Base-by-base conservation (phyloP, 2,329 filamentous ascomycete genomes). In the Neoascochyta sp. region DNA sequence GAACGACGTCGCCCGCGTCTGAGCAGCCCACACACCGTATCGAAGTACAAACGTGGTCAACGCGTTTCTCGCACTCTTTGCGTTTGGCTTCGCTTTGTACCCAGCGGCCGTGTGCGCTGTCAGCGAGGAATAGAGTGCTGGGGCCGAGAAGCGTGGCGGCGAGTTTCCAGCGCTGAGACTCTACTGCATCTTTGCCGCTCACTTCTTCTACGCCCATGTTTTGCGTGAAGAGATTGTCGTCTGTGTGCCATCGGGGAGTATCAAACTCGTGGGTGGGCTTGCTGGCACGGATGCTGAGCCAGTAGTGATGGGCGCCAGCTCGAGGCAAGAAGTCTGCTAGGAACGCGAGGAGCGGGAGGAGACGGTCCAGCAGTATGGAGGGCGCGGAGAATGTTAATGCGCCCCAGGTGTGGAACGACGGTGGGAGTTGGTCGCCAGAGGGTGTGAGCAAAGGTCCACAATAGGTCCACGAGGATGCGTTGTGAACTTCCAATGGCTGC, bases 251-350 rank as follows among this genome's bases (percentile, higher is more conserved):
- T 25, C 70, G 52, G 1, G 66, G 64, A 7, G 41, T 52, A 39
- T 73, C 64, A 43, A 63, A 73, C 15, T 71, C 67, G 17, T 42
- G 24, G 0, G 65, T 69, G 0, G 66, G 57, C 22, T 50, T 64
- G 0, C 67, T 68, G 27, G 69, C 69, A 24, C 70, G 67, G 30
- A 73, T 62, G 0, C 69, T 73, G 9, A 73, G 42, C 58, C 70
- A 71, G 41, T 71, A 73, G 44, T 71, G 51, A 3, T 54, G 41
- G 4, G 69, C 43, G 4, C 56, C 58, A 17, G 60, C 62, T 4
- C 35, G 24, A 3, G 30, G n/a, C 19, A 73, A 47, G 33, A 70
- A 53, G 3, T 39, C 29, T 22, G 68, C 63, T 18, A 63, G 53
- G 39, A 62, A 70, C 6, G 32, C 29, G 3, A 73, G 50, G 27